phyloP scores from a whole-genome alignment of 352 stramenopile genomes.

The Pseudoperonospora humuli region DNA sequence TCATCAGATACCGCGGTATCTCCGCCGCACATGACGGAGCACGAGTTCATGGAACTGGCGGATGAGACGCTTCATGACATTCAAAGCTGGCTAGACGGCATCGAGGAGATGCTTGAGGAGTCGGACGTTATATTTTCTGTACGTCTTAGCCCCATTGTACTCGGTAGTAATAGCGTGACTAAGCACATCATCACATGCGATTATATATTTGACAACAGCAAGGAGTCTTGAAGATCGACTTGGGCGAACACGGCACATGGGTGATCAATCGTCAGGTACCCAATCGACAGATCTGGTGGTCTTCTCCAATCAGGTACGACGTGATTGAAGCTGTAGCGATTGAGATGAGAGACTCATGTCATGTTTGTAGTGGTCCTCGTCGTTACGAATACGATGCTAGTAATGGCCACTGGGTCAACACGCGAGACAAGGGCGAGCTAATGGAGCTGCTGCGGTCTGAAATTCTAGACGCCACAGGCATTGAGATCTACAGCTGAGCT shows the following conservation, averaged over 20 bases:
- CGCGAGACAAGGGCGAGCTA: conserved; percentile 66
- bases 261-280: conserved; percentile 98
- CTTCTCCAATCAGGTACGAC: conserved; percentile 87
- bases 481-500: conserved; percentile 60
- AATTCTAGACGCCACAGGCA: conserved; percentile 71
- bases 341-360: not conserved
- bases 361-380: conserved; percentile 61
- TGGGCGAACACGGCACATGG: conserved; percentile 92
- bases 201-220: conserved; percentile 45
- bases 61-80: conserved; percentile 70
- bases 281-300: conserved; percentile 97
- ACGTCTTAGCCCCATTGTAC: too few species aligned
- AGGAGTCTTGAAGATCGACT: conserved; percentile 93
- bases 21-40: conserved; percentile 41
- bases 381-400: conserved; percentile 82
- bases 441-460: conserved; percentile 63
- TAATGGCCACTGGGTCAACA: conserved; percentile 75
- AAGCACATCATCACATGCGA: not conserved
- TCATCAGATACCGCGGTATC: conserved; percentile 6
- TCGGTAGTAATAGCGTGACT: not conserved
- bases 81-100: conserved; percentile 68
- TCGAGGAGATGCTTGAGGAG: conserved; percentile 83
- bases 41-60: conserved; percentile 72
- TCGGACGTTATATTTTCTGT: conserved; percentile 75
- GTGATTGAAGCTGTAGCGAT: not conserved